phyloP scores from a whole-genome alignment of 352 stramenopile species.

The Globisporangium spinosum region DNA sequence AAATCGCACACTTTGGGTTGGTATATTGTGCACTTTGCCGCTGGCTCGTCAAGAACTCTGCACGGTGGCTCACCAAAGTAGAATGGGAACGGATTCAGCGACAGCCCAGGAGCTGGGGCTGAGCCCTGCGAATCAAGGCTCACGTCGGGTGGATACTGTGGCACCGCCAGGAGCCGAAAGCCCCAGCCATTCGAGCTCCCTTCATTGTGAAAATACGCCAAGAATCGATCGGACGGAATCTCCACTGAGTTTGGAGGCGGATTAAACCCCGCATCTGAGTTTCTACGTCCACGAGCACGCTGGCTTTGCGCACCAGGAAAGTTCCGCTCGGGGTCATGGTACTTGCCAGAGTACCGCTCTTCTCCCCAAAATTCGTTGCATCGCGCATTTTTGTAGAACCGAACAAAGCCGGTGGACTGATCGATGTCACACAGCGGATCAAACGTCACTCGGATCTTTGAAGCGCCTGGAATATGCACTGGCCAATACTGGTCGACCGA shows the following conservation, averaged over 20 bases:
- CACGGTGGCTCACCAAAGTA: conserved; percentile 64
- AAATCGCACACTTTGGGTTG: conserved; percentile 47
- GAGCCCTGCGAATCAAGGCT: neutral
- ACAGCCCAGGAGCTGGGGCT: neutral
- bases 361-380: conserved; percentile 73
- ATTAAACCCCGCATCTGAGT: conserved; percentile 10
- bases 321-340: conserved; percentile 68
- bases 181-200: conserved; percentile 54
- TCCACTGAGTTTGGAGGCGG: conserved; percentile 34
- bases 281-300: conserved; percentile 34
- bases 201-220: conserved; percentile 73
- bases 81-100: conserved; percentile 59
- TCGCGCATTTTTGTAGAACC: conserved; percentile 64
- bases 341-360: conserved; percentile 66
- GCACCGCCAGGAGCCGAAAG: conserved; percentile 56
- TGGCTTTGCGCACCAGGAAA: conserved; percentile 70
- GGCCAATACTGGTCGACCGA: conserved; percentile 61
- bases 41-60: conserved; percentile 41
- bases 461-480: conserved; percentile 66
- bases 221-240: conserved; percentile 61
- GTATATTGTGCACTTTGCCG: conserved; percentile 61
- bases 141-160: conserved; percentile 31
- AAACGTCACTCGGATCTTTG: conserved; percentile 71
- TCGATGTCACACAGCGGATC: conserved; percentile 68
- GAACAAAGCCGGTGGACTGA: conserved; percentile 54